Conservation (phyloP, 106 monocot genomes). For the Posidonia australis region DNA sequence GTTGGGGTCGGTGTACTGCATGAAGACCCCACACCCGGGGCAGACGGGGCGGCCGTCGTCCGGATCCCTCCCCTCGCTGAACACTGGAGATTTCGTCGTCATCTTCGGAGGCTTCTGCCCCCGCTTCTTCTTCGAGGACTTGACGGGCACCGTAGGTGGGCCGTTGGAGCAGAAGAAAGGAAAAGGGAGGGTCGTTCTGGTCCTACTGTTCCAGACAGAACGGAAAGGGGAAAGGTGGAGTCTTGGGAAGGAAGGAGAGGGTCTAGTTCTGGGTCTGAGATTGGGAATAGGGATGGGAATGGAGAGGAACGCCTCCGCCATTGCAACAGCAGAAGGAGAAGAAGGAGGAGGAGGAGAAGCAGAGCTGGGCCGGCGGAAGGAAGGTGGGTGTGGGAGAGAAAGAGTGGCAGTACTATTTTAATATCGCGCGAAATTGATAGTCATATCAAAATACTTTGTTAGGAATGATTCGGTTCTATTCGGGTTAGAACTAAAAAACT, state of each 20-base stretch:
- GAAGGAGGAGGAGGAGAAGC: no score
- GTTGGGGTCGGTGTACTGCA: conserved; percentile 74
- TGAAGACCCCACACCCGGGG: conserved; percentile 89
- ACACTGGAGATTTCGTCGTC: conserved; percentile 12
- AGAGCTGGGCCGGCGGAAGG: no score
- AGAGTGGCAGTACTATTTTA: no score
- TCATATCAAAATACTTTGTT: no score
- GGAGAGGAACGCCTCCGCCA: conserved; percentile 21
- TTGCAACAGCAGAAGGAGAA: no score
- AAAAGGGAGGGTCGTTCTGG: conserved; percentile 5
- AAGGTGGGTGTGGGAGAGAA: no score
- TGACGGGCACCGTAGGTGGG: conserved; percentile 5
- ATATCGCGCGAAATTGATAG: no score
- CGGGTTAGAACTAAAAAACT: no score
- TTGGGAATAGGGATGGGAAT: conserved; percentile 5
- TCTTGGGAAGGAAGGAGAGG: background rate
- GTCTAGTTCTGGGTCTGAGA: no score
- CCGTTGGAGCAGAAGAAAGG: conserved; percentile 16
- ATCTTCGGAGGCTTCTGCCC: background rate
- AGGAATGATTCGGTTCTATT: no score
- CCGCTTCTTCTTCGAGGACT: background rate
- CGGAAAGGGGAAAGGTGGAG: background rate
- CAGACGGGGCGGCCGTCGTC: conserved; percentile 51
- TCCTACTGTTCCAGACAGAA: background rate
- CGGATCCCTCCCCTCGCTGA: conserved; percentile 67